phyloP scores from a whole-genome alignment of 345 rosid genomes.

The Cardiospermum halicacabum region DNA sequence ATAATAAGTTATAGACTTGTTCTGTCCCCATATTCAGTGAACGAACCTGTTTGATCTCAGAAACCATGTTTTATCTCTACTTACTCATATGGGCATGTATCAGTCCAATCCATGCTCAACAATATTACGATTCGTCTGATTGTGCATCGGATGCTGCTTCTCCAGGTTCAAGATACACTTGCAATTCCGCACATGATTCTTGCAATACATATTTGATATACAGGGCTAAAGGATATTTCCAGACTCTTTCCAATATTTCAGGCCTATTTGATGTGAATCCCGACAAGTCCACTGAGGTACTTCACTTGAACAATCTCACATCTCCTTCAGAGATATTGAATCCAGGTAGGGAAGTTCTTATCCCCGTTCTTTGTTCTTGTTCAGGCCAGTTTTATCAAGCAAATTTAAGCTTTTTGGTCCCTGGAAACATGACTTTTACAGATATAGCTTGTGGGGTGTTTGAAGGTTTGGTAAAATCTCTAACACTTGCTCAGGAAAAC shows the following conservation, averaged over 20 bases:
- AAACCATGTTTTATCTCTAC: slow-evolving; percentile 28
- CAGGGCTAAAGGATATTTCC: slow-evolving; percentile 35
- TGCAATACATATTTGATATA: slow-evolving; percentile 45
- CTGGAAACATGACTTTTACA: slow-evolving; percentile 14
- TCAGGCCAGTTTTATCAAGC: slow-evolving; percentile 29
- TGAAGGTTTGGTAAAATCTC: slow-evolving; percentile 35
- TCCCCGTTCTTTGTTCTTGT: slow-evolving; percentile 42
- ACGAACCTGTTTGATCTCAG: background rate
- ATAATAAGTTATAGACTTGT: background rate
- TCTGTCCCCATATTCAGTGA: too few relatives aligned
- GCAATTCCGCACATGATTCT: slow-evolving; percentile 24
- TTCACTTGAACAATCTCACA: slow-evolving; percentile 21
- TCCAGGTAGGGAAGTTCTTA: slow-evolving; percentile 42
- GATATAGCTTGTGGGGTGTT: slow-evolving; percentile 44
- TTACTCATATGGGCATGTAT: slow-evolving; percentile 21
- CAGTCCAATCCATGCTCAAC: slow-evolving; percentile 28
- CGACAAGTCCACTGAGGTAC: slow-evolving; percentile 15
- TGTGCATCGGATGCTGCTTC: slow-evolving; percentile 21
- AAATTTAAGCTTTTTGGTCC: slow-evolving; percentile 23
- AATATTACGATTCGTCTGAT: slow-evolving; percentile 32
- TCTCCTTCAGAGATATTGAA: slow-evolving; percentile 22
- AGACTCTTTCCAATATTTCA: slow-evolving; percentile 29
- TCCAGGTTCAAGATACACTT: slow-evolving; percentile 48
- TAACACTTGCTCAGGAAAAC: slow-evolving; percentile 29
- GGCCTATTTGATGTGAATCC: slow-evolving; percentile 28